These are phyloP conservation scores for Podila minutissima DNA, from an alignment of 192 early-diverging fungal genomes.

Conservation along the genomic window DNA sequence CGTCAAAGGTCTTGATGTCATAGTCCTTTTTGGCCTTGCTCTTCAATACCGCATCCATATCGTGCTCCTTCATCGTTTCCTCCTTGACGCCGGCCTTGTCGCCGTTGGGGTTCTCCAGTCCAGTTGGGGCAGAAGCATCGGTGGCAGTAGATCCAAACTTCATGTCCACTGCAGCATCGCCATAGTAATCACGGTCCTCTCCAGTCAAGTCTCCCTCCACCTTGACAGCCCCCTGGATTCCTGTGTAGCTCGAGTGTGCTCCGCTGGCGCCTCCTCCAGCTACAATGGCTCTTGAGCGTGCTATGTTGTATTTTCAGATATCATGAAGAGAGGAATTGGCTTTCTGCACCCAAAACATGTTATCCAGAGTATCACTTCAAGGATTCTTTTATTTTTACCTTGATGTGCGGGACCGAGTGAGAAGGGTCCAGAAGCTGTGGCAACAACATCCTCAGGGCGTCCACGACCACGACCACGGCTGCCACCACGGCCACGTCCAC, in stretches of 20 bases:
- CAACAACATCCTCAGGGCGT: constrained; percentile 24
- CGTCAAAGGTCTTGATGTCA: constrained; percentile 15
- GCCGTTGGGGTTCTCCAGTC: constrained; percentile 22
- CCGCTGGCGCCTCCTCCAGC: constrained; percentile 40
- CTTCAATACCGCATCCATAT: constrained; percentile 9
- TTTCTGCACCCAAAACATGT: neutral
- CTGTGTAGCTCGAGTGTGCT: constrained; percentile 49
- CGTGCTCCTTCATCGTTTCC: constrained; percentile 20
- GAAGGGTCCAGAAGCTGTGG: constrained; percentile 62
- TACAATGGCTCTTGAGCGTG: constrained; percentile 23
- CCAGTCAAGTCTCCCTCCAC: constrained; percentile 23
- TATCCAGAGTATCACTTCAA: neutral
- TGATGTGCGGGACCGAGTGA: constrained; percentile 58
- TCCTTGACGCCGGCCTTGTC: constrained; percentile 15
- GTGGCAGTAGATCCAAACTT: constrained; percentile 37
- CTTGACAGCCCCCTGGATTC: constrained; percentile 18
- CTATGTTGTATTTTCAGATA: constrained; percentile 1
- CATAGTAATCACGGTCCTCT: constrained; percentile 42
- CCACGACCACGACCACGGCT: constrained; percentile 53
- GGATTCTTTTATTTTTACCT: constrained; percentile 6
- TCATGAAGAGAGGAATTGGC: neutral
- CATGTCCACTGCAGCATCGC: constrained; percentile 42
- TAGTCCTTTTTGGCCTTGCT: neutral
- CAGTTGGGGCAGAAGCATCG: constrained; percentile 46
- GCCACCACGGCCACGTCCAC: constrained; percentile 51